Evolutionary conservation across 345 rosid species (phyloP).

Genomic region (Salix arbutifolia): DNA sequence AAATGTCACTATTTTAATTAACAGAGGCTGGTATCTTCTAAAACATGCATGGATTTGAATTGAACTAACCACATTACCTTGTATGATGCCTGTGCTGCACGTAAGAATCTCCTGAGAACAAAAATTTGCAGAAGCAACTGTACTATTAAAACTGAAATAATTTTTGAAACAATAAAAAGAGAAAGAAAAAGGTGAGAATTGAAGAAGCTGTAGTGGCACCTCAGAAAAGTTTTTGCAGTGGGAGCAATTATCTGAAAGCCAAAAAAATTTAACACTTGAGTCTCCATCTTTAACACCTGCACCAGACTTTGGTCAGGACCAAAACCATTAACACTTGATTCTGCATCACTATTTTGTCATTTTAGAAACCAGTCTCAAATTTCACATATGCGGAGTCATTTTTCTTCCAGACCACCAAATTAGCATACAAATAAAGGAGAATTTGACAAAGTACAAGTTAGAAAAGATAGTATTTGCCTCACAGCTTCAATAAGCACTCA

Average conservation of each 20-base stretch:
- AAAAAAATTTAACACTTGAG: constrained; percentile 53
- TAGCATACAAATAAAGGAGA: not conserved
- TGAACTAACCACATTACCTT: constrained; percentile 38
- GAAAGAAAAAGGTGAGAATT: not conserved
- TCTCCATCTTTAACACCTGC: constrained; percentile 78
- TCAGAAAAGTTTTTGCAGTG: constrained; percentile 77
- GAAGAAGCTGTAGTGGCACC: constrained; percentile 42
- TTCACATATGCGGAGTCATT: not conserved
- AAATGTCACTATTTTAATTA: constrained; percentile 10
- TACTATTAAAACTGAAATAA: constrained; percentile 9
- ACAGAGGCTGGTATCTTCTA: not conserved
- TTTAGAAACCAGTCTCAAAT: not conserved
- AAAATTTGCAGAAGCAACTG: not conserved
- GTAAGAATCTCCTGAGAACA: constrained; percentile 70
- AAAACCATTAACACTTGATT: not conserved
- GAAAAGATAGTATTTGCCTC: not conserved
- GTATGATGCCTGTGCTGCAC: constrained; percentile 78
- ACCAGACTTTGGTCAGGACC: constrained; percentile 11
- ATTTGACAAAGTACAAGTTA: not conserved
- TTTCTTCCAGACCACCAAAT: not conserved
- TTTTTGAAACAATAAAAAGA: not conserved
- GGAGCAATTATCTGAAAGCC: constrained; percentile 70
- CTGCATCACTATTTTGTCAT: not conserved
- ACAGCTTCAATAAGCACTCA: not conserved
- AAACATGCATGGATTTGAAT: not conserved